Conservation (phyloP, 78 protist genomes). For the Dictyostelium purpureum region DNA sequence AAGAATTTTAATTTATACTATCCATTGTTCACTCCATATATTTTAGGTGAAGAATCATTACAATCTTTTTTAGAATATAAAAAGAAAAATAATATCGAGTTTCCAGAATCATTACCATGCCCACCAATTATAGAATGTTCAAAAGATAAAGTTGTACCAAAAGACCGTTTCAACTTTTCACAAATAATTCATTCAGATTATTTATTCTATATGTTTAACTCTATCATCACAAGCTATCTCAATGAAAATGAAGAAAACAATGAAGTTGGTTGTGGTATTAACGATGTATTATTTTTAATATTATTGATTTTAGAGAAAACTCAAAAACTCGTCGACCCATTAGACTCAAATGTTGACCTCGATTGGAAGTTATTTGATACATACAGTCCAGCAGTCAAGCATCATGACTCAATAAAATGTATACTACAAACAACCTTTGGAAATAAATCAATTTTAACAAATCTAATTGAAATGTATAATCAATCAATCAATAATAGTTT, state of each 20-base stretch:
- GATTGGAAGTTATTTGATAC: neutral
- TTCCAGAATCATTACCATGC: constrained; percentile 42
- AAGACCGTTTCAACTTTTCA: neutral
- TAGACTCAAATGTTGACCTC: neutral
- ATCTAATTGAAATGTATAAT: neutral
- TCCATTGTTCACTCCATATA: constrained; percentile 8
- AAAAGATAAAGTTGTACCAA: neutral
- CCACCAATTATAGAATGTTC: constrained; percentile 16
- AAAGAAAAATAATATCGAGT: neutral
- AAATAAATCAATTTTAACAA: no score
- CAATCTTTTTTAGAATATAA: constrained; percentile 34
- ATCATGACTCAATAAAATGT: neutral
- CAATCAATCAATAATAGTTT: neutral
- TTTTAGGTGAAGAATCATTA: constrained; percentile 37
- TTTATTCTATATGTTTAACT: neutral
- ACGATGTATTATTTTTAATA: constrained; percentile 31
- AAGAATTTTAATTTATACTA: constrained; percentile 36
- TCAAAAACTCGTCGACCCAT: no score
- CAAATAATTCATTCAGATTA: constrained; percentile 35
- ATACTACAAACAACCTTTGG: constrained; percentile 3
- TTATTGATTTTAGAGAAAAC: neutral
- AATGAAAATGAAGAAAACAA: neutral
- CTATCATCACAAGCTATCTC: neutral
- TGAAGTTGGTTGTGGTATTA: constrained; percentile 44
- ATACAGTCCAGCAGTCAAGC: neutral